These are phyloP conservation scores for Aquilaria sinensis DNA, from an alignment of 345 rosid species.

Conservation along the genomic window DNA sequence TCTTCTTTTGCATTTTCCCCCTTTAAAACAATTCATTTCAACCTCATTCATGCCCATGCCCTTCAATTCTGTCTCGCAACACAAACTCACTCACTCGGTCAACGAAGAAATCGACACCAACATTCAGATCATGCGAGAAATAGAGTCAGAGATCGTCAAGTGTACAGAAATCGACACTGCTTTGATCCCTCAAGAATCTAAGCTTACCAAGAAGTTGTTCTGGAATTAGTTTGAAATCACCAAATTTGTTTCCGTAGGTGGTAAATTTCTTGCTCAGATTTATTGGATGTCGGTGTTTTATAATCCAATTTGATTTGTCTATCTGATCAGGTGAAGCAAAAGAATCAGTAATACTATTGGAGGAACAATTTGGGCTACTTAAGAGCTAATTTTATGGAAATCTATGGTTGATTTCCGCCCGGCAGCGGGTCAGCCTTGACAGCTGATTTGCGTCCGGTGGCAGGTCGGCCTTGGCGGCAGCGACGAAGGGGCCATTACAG, in stretches of 20 bases:
- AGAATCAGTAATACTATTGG: slow-evolving; percentile 34
- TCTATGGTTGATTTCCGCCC: too few species aligned
- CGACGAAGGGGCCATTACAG: too few species aligned
- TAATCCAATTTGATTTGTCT: slow-evolving; percentile 3
- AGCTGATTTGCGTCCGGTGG: too few species aligned
- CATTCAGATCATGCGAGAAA: slow-evolving; percentile 53
- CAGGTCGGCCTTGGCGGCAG: too few species aligned
- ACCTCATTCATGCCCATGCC: too few species aligned
- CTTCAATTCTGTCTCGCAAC: too few species aligned
- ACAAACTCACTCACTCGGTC: slow-evolving; percentile 29
- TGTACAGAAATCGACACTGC: slow-evolving; percentile 43
- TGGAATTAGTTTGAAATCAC: slow-evolving; percentile 55
- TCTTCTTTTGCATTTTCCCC: background rate
- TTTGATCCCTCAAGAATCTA: slow-evolving; percentile 42
- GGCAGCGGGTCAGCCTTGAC: too few species aligned
- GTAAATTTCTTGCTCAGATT: too few species aligned
- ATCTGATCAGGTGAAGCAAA: slow-evolving; percentile 38
- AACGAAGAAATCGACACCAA: slow-evolving; percentile 69
- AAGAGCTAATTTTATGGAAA: too few species aligned
- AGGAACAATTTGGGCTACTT: slow-evolving; percentile 28
- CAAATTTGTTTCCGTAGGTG: slow-evolving; percentile 12
- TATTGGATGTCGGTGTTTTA: too few species aligned
- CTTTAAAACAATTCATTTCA: background rate
- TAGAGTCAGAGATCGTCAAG: slow-evolving; percentile 63
- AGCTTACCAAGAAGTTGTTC: slow-evolving; percentile 46